Conservation (phyloP, 164 flowering plant species). For the Umbellularia californica region DNA sequence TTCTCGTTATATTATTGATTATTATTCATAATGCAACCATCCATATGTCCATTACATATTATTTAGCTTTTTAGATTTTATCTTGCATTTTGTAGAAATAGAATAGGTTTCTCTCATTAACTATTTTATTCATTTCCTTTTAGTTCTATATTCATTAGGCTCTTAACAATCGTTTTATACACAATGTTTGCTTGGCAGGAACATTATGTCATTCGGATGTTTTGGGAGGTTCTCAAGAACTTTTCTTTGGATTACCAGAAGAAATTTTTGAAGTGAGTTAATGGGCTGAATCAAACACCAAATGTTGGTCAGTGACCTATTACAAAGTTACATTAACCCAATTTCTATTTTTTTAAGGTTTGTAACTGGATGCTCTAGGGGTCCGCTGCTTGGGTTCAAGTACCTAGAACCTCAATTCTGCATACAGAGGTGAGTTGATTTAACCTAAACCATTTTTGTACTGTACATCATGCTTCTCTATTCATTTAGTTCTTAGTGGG, state of each 20-base stretch:
- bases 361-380: conserved; percentile 98
- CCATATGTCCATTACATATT: no score
- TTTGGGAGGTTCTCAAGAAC: conserved; percentile 87
- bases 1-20: no score
- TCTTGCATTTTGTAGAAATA: no score
- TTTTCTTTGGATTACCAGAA: conserved; percentile 69
- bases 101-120: no score
- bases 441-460: neutral
- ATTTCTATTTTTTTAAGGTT: conserved; percentile 43
- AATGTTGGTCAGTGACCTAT: neutral
- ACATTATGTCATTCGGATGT: conserved; percentile 78
- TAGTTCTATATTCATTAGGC: neutral
- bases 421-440: conserved; percentile 62
- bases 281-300: neutral
- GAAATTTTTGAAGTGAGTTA: conserved; percentile 87
- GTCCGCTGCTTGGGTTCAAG: conserved; percentile 91
- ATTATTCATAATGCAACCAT: no score
- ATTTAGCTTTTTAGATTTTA: no score
- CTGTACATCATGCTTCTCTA: neutral
- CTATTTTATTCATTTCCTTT: no score
- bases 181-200: conserved; percentile 43
- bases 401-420: conserved; percentile 87
- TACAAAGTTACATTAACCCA: neutral
- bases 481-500: neutral
- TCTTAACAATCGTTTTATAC: neutral